Evolutionary conservation across 1,139 yeast species (phyloP).

Genomic region (Kazachstania sp.): DNA sequence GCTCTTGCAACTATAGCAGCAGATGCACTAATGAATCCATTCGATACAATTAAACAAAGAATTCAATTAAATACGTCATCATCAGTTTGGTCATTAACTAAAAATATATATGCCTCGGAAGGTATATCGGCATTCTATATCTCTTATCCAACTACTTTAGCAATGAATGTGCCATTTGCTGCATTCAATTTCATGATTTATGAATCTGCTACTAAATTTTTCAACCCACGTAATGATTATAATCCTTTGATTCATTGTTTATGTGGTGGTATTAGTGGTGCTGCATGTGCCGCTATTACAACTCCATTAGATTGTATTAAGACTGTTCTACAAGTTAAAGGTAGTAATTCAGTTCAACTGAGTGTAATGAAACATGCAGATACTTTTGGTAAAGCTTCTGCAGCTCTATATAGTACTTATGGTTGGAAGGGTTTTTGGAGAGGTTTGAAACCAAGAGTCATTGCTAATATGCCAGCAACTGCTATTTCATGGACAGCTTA

Average conservation of each 20-base stretch:
- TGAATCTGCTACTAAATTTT: slow-evolving; percentile 67
- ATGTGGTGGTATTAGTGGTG: slow-evolving; percentile 94
- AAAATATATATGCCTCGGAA: slow-evolving; percentile 55
- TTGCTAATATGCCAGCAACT: slow-evolving; percentile 91
- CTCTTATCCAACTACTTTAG: slow-evolving; percentile 89
- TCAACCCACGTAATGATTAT: slow-evolving; percentile 72
- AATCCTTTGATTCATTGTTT: slow-evolving; percentile 90
- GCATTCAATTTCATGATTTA: slow-evolving; percentile 91
- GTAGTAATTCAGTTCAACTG: slow-evolving; percentile 33
- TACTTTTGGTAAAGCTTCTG: slow-evolving; percentile 67
- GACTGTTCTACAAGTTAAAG: slow-evolving; percentile 65
- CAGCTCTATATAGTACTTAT: slow-evolving; percentile 53
- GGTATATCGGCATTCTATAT: slow-evolving; percentile 81
- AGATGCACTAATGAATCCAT: slow-evolving; percentile 97
- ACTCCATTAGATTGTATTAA: slow-evolving; percentile 94
- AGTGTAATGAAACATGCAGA: slow-evolving; percentile 49
- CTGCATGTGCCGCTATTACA: slow-evolving; percentile 90
- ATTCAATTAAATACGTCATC: slow-evolving; percentile 47
- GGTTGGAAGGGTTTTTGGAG: slow-evolving; percentile 69
- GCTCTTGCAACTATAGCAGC: slow-evolving; percentile 90
- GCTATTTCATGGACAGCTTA: slow-evolving; percentile 98
- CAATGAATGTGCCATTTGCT: slow-evolving; percentile 92
- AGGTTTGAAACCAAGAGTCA: slow-evolving; percentile 86
- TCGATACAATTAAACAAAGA: slow-evolving; percentile 88
- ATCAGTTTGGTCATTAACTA: slow-evolving; percentile 33